A percentile compares a stretch with the other conserved stretches of the same genome.
These are phyloP conservation scores for Trypanosoma scelopori DNA, from an alignment of 208 protist genomes.

Conservation along the genomic window DNA sequence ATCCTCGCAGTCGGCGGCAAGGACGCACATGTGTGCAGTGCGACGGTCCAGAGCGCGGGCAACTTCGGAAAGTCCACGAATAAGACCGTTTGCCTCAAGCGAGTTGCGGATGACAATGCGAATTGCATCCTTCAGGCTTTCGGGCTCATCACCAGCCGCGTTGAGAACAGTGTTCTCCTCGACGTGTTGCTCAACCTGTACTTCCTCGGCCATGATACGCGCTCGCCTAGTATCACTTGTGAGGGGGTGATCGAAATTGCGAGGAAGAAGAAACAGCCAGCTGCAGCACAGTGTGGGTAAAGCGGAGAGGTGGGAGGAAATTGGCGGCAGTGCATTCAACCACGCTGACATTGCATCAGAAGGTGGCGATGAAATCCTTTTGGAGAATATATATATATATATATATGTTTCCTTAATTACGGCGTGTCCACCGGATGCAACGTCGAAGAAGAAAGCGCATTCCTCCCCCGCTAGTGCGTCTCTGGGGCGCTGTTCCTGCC, in stretches of 20 bases:
- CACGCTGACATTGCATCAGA: too few species aligned
- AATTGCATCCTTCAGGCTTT: conserved; percentile 39
- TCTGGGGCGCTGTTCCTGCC: too few species aligned
- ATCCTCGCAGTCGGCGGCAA: conserved; percentile 50
- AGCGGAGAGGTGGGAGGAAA: neutral
- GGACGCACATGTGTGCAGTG: conserved; percentile 45
- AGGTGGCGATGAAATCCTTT: too few species aligned
- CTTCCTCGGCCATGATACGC: conserved; percentile 29
- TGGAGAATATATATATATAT: conserved; percentile 18
- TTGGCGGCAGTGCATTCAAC: neutral
- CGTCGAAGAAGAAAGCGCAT: too few species aligned
- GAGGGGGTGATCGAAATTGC: neutral
- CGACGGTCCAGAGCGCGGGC: conserved; percentile 44
- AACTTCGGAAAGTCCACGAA: conserved; percentile 47
- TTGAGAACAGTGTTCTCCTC: conserved; percentile 52
- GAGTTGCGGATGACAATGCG: conserved; percentile 44
- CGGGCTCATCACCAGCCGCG: conserved; percentile 48
- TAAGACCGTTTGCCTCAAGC: conserved; percentile 40
- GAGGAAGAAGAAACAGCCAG: conserved; percentile 12
- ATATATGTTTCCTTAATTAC: neutral
- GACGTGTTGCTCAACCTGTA: conserved; percentile 11
- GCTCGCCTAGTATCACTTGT: conserved; percentile 11
- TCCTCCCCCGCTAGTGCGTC: too few species aligned
- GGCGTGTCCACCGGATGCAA: too few species aligned
- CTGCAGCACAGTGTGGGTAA: too few species aligned